Base-by-base conservation (phyloP, 176 grass and related monocot species). In the Tuctoria greenei region DNA sequence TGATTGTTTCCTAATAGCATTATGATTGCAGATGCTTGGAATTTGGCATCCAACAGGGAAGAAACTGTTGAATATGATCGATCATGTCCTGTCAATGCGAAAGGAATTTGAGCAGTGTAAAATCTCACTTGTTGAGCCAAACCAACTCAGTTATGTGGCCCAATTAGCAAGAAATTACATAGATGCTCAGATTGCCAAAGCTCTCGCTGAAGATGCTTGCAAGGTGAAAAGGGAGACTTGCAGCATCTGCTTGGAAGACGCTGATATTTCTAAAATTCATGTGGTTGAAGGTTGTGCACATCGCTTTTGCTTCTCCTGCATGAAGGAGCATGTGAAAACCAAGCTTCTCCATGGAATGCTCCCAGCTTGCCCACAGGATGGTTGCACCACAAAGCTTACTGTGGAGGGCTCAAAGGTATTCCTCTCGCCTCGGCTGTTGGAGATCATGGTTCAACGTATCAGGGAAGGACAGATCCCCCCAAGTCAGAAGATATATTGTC, bases 251-350 rank as follows among this genome's bases (percentile, higher is more conserved):
- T 73, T 97, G 76, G 93, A 93, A 84, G 70, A 80, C 81, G 75
- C 69, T 17, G 77, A 84, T 31, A 27, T 92, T 73, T 76, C 88
- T 64, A 84, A 91, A 65, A 93, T 97, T 76, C 88, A 89, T 39
- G 15, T 21, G 8, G 61, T 97, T 64, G 81, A 91, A 81, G 71
- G 40, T 4, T 93, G 88, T 9, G 71, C 40, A 7, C 93, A 97
- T 65, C 80, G 78, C 75, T 97, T 91, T 87, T 97, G 90, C 56
- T 89, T 91, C 62, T 83, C 77, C 79, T 93, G 93, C 82, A 82
- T 97, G 90, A 91, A 85, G 57, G 88, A 97, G 57, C 86, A 93
- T 83, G 86, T 91, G 40, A 89, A 87, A 82, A 74, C 85, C 11
- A 93, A 85, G 78, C 77, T 97, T 51, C 86, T 83, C 35, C 46